Evolutionary conservation across 148 eudicot genomes (phyloP).

Genomic region (Heliosperma pusillum): DNA sequence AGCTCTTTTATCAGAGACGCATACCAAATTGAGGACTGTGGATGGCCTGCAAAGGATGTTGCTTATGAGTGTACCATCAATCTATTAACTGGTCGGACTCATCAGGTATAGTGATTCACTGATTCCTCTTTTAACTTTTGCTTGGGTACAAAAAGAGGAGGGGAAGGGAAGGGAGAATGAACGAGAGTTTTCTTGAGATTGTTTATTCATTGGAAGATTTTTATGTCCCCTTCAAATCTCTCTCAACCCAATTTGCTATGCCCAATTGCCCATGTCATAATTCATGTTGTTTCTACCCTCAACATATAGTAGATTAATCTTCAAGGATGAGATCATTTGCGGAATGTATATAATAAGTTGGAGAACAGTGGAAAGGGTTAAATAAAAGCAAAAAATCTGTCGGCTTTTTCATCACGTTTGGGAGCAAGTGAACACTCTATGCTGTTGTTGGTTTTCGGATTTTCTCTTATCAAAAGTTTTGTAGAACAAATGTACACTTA

Average conservation of each 20-base stretch:
- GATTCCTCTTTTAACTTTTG: neutral
- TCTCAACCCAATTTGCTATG: neutral
- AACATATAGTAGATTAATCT: neutral
- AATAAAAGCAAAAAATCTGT: neutral
- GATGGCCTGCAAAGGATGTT: constrained; percentile 65
- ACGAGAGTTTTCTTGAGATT: neutral
- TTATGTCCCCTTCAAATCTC: neutral
- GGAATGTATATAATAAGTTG: neutral
- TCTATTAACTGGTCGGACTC: constrained; percentile 93
- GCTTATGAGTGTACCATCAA: constrained; percentile 91
- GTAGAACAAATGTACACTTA: neutral
- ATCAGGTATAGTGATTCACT: constrained; percentile 57
- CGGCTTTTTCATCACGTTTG: neutral
- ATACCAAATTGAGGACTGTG: constrained; percentile 61
- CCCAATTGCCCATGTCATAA: too few relatives aligned
- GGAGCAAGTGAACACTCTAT: neutral
- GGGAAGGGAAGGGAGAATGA: neutral
- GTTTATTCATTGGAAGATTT: neutral
- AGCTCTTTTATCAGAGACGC: constrained; percentile 34
- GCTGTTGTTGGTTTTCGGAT: neutral
- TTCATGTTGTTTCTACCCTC: neutral
- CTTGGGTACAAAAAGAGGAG: neutral
- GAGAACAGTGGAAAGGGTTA: neutral
- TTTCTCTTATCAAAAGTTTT: neutral
- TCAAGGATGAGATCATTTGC: neutral